A percentile compares a stretch with the other conserved stretches of the same genome.
Evolutionary conservation across 1,284 basidiomycete species (phyloP).

Genomic region (Cystobasidium slooffiae): DNA sequence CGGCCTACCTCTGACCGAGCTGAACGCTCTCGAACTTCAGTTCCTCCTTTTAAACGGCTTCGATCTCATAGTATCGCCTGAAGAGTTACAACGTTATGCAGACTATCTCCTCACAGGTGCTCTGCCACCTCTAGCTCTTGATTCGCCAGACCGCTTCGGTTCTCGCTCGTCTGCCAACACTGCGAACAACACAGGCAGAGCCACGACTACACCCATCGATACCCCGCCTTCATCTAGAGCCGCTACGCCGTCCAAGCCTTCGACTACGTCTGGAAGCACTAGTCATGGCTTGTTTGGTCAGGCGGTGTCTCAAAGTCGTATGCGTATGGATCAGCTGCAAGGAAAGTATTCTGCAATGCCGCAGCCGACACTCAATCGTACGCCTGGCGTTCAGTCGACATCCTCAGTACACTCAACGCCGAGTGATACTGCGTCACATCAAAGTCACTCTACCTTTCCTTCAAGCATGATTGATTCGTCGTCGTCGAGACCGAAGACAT

Average conservation of each 20-base stretch:
- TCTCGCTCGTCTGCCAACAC: conserved; percentile 7
- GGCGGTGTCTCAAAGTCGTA: not conserved
- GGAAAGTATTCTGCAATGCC: too few species aligned
- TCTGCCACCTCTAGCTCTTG: conserved; percentile 25
- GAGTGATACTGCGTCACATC: not conserved
- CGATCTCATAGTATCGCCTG: conserved; percentile 78
- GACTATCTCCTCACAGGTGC: conserved; percentile 72
- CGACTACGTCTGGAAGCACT: not conserved
- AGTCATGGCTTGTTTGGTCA: not conserved
- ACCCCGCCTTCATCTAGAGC: conserved; percentile 4
- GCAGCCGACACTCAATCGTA: too few species aligned
- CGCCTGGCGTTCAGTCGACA: too few species aligned
- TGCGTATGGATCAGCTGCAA: not conserved
- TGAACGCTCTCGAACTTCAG: conserved; percentile 96
- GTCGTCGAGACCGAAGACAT: conserved; percentile 25
- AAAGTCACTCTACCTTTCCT: not conserved
- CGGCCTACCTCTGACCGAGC: conserved; percentile 87
- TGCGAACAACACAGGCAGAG: not conserved
- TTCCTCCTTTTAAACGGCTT: conserved; percentile 97
- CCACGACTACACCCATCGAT: conserved; percentile 1
- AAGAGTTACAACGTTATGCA: conserved; percentile 94
- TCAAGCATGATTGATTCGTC: not conserved
- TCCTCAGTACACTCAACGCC: too few species aligned
- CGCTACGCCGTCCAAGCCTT: not conserved
- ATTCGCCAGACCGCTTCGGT: conserved; percentile 5